Base-by-base conservation (phyloP, 306 rosid species). In the Acacia melanoxylon region DNA sequence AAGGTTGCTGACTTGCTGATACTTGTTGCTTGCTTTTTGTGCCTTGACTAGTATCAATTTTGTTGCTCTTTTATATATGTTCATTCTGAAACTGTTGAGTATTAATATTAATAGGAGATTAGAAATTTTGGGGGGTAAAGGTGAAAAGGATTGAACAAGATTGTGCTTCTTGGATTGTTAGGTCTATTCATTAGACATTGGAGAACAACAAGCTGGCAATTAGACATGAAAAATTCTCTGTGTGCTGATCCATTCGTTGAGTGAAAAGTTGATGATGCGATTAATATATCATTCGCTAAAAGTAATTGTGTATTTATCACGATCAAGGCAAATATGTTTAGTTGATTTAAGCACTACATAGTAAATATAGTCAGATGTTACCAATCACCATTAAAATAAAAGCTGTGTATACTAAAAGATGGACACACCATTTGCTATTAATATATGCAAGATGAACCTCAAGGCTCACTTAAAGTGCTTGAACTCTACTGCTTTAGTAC, bases 1-100 rank as follows among this genome's bases (percentile, higher is more conserved):
- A 59, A 61, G 65, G 42, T 75, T 44, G 20, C 76, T 68, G 78
- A 76, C 77, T 73, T 72, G 20, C 76, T 72, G 76, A 72, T 80
- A 70, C 22, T 70, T 22, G 67, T 6, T 68, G 27, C 48, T 11
- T 68, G 74, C 51, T 41, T 42, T 24, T 7, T 70, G 75, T 44
- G 75, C 54, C 56, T 24, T 42, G 75, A 44, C n/a, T 24, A 13
- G 54, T 25, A 10, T 61, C 33, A 61, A 61, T 61, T 61, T 61
- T 11, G 35, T 61, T 12, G 67, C 11, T 61, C 67, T 24, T 61
- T 25, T 61, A 12, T 61, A 4, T 59, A 4, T 12, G 67, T 24
- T 61, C 5, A 22, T n/a, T 24, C 31, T 0, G 41, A 27, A 27
- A 15, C 41, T 63, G 2, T 29, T 5, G 2, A 63, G n/a, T 13